These are phyloP conservation scores for Boletus tomentosulus DNA, from an alignment of 768 basidiomycete species.

Conservation along the genomic window DNA sequence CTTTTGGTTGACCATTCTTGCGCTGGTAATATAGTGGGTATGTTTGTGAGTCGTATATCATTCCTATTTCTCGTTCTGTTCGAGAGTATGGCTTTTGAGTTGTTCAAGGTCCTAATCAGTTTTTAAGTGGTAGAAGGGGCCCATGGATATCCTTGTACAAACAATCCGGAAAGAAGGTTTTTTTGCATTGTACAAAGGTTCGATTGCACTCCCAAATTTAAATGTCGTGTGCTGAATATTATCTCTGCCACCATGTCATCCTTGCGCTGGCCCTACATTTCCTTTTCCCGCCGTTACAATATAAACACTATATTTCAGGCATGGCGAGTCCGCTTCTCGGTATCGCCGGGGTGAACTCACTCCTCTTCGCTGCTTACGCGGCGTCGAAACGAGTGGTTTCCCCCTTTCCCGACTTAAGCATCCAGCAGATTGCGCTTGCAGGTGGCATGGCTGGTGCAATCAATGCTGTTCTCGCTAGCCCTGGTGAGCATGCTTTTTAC, in stretches of 20 bases:
- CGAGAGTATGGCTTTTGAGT: neutral
- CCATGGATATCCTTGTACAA: slow-evolving; percentile 83
- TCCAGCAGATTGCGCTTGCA: slow-evolving; percentile 76
- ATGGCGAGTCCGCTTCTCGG: slow-evolving; percentile 91
- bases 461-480: slow-evolving; percentile 88
- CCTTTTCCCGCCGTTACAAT: neutral
- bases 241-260: no score
- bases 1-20: slow-evolving; percentile 4
- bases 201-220: slow-evolving; percentile 4
- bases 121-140: slow-evolving; percentile 63
- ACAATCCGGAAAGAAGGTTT: slow-evolving; percentile 86
- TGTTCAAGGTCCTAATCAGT: neutral
- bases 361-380: slow-evolving; percentile 91
- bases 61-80: neutral
- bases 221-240: neutral
- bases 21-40: slow-evolving; percentile 50
- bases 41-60: slow-evolving; percentile 73
- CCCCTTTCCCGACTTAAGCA: slow-evolving; percentile 79
- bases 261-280: no score
- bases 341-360: slow-evolving; percentile 92
- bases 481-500: slow-evolving; percentile 44
- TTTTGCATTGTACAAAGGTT: slow-evolving; percentile 93
- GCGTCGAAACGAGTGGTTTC: slow-evolving; percentile 77
- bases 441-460: slow-evolving; percentile 91
- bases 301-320: no score